Percentiles rank a stretch among this genome's conserved stretches.
These are phyloP conservation scores for Aegilops tauschii DNA, from an alignment of 176 grass and related monocot genomes.

Conservation along the genomic window DNA sequence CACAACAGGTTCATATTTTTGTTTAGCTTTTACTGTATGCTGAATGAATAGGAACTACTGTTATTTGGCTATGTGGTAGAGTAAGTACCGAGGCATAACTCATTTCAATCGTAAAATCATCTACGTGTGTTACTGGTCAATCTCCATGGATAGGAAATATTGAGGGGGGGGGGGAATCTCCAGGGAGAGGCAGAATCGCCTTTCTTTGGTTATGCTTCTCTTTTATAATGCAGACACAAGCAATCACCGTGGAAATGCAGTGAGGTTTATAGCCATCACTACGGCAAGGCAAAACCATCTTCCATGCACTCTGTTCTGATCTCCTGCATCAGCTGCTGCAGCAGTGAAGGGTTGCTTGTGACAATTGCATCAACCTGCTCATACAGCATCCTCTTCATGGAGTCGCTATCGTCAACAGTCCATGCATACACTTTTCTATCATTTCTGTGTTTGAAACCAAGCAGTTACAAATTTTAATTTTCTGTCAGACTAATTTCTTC, in stretches of 20 bases:
- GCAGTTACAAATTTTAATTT: neutral
- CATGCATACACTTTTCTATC: conserved; percentile 81
- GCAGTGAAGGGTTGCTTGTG: conserved; percentile 71
- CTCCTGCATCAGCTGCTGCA: conserved; percentile 74
- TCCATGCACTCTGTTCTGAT: conserved; percentile 61
- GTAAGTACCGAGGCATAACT: too few species aligned
- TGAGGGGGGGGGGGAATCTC: neutral
- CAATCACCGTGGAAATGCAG: conserved; percentile 12
- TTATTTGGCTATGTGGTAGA: too few species aligned
- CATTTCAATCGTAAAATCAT: neutral
- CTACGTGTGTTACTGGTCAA: neutral
- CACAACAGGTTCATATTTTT: too few species aligned
- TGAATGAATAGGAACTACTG: too few species aligned
- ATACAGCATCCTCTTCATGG: conserved; percentile 74
- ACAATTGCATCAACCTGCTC: conserved; percentile 83
- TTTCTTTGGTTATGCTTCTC: conserved; percentile 18
- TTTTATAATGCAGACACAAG: neutral
- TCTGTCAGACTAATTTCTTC: neutral
- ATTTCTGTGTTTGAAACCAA: conserved; percentile 43
- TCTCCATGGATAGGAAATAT: conserved; percentile 14
- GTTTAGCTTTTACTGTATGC: too few species aligned
- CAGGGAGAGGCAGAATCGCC: conserved; percentile 30
- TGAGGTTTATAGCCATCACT: neutral
- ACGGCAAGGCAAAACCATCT: conserved; percentile 67
- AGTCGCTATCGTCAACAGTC: conserved; percentile 78